These are phyloP conservation scores for Podaxis pistillaris DNA, from an alignment of 768 basidiomycete genomes.

Conservation along the genomic window DNA sequence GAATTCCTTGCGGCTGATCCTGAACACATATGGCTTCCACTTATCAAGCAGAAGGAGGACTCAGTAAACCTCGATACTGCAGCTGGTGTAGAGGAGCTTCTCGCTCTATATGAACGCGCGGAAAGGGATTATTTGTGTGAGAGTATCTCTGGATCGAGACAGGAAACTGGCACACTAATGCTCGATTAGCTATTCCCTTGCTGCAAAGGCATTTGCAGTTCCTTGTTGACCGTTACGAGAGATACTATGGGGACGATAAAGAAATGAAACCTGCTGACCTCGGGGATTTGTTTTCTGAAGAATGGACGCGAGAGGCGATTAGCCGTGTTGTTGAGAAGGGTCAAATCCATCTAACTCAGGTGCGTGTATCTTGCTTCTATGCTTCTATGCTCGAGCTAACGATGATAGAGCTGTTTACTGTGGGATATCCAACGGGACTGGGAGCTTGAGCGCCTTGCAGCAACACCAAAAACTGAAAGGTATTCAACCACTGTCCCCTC, in stretches of 20 bases:
- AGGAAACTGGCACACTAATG: conserved; percentile 6
- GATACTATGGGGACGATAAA: conserved; percentile 35
- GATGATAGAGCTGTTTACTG: conserved; percentile 58
- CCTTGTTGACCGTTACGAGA: conserved; percentile 40
- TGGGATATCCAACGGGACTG: conserved; percentile 77
- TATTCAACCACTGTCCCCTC: conserved; percentile 19
- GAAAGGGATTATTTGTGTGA: conserved; percentile 79
- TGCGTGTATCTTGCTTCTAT: conserved; percentile 20
- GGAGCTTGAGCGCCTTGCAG: conserved; percentile 65
- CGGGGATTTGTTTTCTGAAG: conserved; percentile 56
- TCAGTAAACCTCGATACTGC: conserved; percentile 49
- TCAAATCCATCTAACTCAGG: conserved; percentile 62
- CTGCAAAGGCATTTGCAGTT: conserved; percentile 69
- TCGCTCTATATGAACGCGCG: conserved; percentile 63
- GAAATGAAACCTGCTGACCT: conserved; percentile 48
- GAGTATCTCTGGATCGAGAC: conserved; percentile 26
- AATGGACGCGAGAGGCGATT: conserved; percentile 61
- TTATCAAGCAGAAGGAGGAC: conserved; percentile 56
- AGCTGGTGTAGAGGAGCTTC: conserved; percentile 51
- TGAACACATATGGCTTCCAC: conserved; percentile 66
- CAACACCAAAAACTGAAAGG: conserved; percentile 45
- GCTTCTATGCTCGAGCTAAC: not conserved
- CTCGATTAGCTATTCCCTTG: conserved; percentile 64
- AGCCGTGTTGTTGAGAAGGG: conserved; percentile 55
- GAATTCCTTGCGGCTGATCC: conserved; percentile 63